These are phyloP conservation scores for Austroboletus novae-zelandiae DNA, from an alignment of 1,284 basidiomycete species.

Conservation along the genomic window DNA sequence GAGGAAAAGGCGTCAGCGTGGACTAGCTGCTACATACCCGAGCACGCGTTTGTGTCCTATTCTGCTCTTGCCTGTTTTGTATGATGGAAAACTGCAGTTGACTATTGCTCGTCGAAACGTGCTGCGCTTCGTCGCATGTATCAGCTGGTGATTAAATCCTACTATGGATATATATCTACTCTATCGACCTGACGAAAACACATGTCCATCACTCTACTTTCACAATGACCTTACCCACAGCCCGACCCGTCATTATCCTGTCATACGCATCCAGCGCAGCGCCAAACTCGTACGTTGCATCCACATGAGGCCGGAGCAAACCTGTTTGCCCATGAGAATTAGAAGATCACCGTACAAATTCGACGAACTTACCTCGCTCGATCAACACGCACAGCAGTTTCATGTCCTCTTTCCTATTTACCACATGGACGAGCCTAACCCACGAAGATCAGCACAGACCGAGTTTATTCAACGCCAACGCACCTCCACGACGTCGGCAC, in stretches of 20 bases:
- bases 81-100: too few relatives aligned
- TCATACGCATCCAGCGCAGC: conserved; percentile 61
- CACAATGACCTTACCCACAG: conserved; percentile 63
- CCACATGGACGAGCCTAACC: conserved; percentile 7
- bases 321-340: conserved; percentile 34
- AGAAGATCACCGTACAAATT: not conserved
- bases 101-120: too few relatives aligned
- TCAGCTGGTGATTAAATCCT: too few relatives aligned
- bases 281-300: conserved; percentile 58
- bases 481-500: conserved; percentile 43
- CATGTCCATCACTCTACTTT: conserved; percentile 36
- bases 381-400: conserved; percentile 12
- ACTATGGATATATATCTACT: too few relatives aligned
- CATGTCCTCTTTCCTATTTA: conserved; percentile 14
- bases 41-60: too few relatives aligned
- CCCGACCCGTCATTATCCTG: conserved; percentile 50
- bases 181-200: too few relatives aligned
- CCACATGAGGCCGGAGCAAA: conserved; percentile 55
- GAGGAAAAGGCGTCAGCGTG: conserved; percentile 63
- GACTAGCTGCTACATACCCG: conserved; percentile 41
- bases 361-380: conserved; percentile 20
- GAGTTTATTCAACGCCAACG: conserved; percentile 5
- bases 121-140: too few relatives aligned
- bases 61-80: too few relatives aligned
- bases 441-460: not conserved